These are phyloP conservation scores for Vigna radiata DNA, from an alignment of 306 rosid genomes.

Conservation along the genomic window DNA sequence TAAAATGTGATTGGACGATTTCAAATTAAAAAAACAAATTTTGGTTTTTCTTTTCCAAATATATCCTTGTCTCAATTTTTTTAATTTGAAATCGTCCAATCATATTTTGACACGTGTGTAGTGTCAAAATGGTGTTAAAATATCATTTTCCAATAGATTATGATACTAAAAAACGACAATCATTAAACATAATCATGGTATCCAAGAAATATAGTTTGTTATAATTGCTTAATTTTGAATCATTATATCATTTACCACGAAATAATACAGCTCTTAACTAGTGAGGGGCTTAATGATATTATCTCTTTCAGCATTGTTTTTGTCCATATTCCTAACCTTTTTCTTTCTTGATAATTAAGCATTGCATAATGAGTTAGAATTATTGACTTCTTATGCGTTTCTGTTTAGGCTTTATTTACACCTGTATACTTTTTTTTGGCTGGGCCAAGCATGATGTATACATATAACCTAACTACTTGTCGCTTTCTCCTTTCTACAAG, in stretches of 20 bases:
- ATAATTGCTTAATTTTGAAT: background rate
- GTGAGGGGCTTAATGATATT: background rate
- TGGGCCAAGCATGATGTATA: conserved; percentile 41
- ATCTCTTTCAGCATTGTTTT: background rate
- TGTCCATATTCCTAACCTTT: background rate
- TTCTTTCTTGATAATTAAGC: background rate
- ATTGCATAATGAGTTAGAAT: background rate
- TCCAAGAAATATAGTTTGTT: background rate
- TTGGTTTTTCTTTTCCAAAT: too few species aligned
- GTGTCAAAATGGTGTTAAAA: too few species aligned
- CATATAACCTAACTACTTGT: conserved; percentile 35
- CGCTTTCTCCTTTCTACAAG: conserved; percentile 36
- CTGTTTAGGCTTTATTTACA: conserved; percentile 11
- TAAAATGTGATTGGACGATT: too few species aligned
- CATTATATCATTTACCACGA: too few species aligned
- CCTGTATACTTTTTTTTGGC: conserved; percentile 10
- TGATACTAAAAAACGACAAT: background rate
- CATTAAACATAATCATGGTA: background rate
- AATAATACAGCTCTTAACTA: background rate
- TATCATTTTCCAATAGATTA: too few species aligned
- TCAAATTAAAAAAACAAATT: too few species aligned
- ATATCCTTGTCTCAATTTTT: too few species aligned
- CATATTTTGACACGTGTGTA: too few species aligned
- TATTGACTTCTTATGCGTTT: conserved; percentile 11
- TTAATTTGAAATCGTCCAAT: too few species aligned